Base-by-base conservation (phyloP, 257 asterid species). In the Salvia hispanica region DNA sequence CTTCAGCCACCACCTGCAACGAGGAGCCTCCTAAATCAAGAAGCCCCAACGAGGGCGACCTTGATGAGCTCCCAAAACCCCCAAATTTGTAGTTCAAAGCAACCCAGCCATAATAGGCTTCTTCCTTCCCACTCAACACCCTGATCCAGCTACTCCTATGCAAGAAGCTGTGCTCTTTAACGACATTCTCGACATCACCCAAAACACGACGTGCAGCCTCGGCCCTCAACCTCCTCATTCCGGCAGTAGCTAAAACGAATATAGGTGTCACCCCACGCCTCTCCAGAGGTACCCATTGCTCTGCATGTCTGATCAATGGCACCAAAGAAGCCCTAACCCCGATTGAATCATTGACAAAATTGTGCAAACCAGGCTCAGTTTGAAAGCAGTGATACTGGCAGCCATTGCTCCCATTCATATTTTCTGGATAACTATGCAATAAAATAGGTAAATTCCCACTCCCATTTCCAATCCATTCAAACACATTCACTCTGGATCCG, bases 11-110 rank as follows among this genome's bases (percentile, higher is more conserved):
- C 66, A 90, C 85, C 74, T 90, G 97, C 82, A 90, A 81, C 2
- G 97, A 88, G 0, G 97, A 90, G 58, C 97, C 96, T 52, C 97
- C 97, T 67, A 90, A 78, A 82, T 90, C 97, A 42, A 90, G 92
- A 72, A 90, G 94, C 54, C 96, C 95, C 70, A 88, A 76, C 3
- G 92, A 81, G 57, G 84, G 62, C 4, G 64, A 9, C 72, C 74
- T 80, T 9, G 79, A 77, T 7, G 81, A 50, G 60, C 78, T 80
- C 40, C 76, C 65, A 31, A 88, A 80, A 37, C 79, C 47, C 28
- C 95, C 85, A 90, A 84, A 81, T 74, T 80, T 83, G 64, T 78
- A 90, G 58, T 90, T 90, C 78, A 90, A 66, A 0, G 92, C 92
- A 74, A 79, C 83, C 96, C 97, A 90, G 53, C 95, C 96, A 54